These are phyloP conservation scores for Pichia sp. DNA, from an alignment of 1,139 yeast genomes.

Conservation along the genomic window DNA sequence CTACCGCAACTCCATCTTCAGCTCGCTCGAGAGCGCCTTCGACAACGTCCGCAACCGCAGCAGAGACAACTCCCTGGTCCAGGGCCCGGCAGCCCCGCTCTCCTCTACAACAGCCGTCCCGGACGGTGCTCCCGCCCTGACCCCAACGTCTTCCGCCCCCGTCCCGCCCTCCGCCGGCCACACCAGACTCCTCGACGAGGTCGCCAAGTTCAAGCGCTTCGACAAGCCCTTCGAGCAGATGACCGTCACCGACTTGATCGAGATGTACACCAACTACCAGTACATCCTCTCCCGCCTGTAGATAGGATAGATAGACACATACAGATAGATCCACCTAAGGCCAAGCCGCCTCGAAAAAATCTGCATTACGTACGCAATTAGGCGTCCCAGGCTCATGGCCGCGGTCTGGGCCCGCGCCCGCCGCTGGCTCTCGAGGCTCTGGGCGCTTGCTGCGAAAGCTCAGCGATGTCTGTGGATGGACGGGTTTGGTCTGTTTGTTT, in stretches of 20 bases:
- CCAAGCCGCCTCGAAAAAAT: not conserved
- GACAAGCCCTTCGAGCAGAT: slow-evolving; percentile 3
- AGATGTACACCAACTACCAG: slow-evolving; percentile 10
- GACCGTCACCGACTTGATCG: slow-evolving; percentile 4
- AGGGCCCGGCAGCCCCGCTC: not conserved
- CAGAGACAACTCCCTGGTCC: slow-evolving; percentile 25
- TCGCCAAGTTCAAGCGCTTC: slow-evolving; percentile 3
- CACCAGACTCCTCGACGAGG: slow-evolving; percentile 7
- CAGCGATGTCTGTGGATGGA: too few relatives aligned
- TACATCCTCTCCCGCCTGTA: slow-evolving; percentile 1
- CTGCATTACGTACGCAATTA: not conserved
- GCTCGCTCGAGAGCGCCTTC: slow-evolving; percentile 31
- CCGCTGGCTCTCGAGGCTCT: too few relatives aligned
- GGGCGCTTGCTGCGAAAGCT: too few relatives aligned
- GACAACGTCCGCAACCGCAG: slow-evolving; percentile 31
- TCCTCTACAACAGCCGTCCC: not conserved
- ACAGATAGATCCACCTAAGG: not conserved
- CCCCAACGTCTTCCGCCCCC: not conserved
- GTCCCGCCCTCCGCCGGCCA: too few relatives aligned
- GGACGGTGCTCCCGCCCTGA: not conserved
- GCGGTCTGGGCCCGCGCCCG: not conserved
- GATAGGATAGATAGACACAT: not conserved
- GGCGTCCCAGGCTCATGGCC: not conserved
- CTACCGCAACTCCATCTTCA: slow-evolving; percentile 22
- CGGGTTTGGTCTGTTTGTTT: too few relatives aligned